Percentiles rank a stretch among this genome's conserved stretches.
Conservation (phyloP, 2,329 filamentous ascomycete species). For the Ilyonectria robusta region DNA sequence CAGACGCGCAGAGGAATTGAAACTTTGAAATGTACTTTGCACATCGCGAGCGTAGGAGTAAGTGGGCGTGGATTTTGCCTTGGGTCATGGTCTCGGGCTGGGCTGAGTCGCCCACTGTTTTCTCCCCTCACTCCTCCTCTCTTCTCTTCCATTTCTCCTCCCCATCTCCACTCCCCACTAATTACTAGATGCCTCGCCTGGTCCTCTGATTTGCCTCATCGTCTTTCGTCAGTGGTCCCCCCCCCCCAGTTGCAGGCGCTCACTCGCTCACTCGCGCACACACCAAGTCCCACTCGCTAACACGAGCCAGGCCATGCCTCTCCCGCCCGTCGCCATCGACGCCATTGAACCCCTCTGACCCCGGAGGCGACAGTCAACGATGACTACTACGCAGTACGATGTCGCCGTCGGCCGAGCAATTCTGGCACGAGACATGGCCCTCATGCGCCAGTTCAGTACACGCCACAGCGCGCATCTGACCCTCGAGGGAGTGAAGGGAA, state of each 20-base stretch:
- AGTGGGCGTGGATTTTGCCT: slow-evolving; percentile 25
- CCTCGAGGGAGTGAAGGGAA: slow-evolving; percentile 36
- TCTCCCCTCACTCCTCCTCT: slow-evolving; percentile 24
- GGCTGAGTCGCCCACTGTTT: slow-evolving; percentile 25
- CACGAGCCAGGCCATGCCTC: slow-evolving; percentile 49
- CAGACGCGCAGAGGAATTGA: slow-evolving; percentile 19
- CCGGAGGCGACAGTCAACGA: slow-evolving; percentile 44
- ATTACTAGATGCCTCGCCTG: slow-evolving; percentile 27
- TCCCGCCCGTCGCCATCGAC: slow-evolving; percentile 50
- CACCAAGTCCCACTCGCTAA: slow-evolving; percentile 21
- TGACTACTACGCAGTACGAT: slow-evolving; percentile 34
- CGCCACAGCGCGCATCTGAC: slow-evolving; percentile 42
- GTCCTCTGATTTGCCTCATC: slow-evolving; percentile 34
- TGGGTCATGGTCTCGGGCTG: slow-evolving; percentile 13
- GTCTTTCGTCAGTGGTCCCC: slow-evolving; percentile 19
- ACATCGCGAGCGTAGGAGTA: slow-evolving; percentile 15
- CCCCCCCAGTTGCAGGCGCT: slow-evolving; percentile 28
- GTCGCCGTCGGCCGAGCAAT: slow-evolving; percentile 47
- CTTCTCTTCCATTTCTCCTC: slow-evolving; percentile 17
- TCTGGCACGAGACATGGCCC: slow-evolving; percentile 46
- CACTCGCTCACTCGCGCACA: slow-evolving; percentile 37
- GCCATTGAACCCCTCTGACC: slow-evolving; percentile 44
- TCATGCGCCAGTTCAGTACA: slow-evolving; percentile 47
- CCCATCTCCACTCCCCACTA: slow-evolving; percentile 30
- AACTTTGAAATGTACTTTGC: slow-evolving; percentile 14